phyloP scores from a whole-genome alignment of 192 early-diverging fungal species.

The Backusella westeae region DNA sequence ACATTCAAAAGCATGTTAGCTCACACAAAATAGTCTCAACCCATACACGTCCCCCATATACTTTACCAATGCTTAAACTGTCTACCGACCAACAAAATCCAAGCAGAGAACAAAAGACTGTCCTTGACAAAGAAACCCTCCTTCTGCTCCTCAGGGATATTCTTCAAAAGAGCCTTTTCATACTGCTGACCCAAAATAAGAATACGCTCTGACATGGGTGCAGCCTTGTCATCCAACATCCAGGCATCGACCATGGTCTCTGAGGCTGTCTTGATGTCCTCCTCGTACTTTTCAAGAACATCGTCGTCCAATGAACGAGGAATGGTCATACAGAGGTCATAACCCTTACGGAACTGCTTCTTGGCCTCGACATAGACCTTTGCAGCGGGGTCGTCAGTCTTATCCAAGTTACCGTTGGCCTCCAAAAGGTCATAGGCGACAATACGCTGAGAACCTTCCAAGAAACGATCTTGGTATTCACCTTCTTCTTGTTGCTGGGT shows the following conservation, averaged over 20 bases:
- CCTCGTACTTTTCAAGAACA: slow-evolving; percentile 44
- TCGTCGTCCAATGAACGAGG: slow-evolving; percentile 48
- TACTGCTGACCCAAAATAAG: slow-evolving; percentile 62
- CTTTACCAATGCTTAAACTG: slow-evolving; percentile 54
- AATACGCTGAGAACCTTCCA: slow-evolving; percentile 38
- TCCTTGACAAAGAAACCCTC: slow-evolving; percentile 44
- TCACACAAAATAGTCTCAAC: too few relatives aligned
- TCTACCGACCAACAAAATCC: slow-evolving; percentile 57
- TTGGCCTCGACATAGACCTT: slow-evolving; percentile 56
- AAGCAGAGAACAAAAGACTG: slow-evolving; percentile 39
- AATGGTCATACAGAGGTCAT: slow-evolving; percentile 48
- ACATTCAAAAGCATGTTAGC: neutral
- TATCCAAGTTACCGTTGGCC: slow-evolving; percentile 39
- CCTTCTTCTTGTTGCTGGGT: slow-evolving; percentile 1
- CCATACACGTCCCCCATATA: neutral
- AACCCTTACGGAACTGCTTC: slow-evolving; percentile 47
- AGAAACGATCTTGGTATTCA: slow-evolving; percentile 37
- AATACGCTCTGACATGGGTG: slow-evolving; percentile 55
- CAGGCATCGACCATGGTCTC: slow-evolving; percentile 56
- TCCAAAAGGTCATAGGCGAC: slow-evolving; percentile 50
- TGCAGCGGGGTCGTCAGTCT: slow-evolving; percentile 49
- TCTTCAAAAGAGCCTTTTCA: slow-evolving; percentile 44
- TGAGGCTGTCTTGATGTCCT: slow-evolving; percentile 50
- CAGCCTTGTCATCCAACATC: slow-evolving; percentile 61
- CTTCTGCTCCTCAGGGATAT: slow-evolving; percentile 34